Evolutionary conservation across 768 basidiomycete species (phyloP), one percentile per base, ranked within the genome.

Genomic region (Hericium rajendrae): DNA sequence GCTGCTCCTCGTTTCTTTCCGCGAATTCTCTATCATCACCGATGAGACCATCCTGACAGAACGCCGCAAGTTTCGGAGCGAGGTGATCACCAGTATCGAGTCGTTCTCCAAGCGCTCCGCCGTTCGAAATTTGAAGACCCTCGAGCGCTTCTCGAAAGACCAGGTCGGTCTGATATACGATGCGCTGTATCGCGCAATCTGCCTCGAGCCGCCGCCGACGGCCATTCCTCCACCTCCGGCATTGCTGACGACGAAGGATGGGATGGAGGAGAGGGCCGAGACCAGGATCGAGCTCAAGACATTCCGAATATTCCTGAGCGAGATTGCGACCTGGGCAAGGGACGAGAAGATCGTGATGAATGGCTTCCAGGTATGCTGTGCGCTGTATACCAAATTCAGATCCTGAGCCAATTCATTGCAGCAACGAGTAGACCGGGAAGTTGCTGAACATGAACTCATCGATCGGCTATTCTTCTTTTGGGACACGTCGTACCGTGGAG

Each of bases 381-480:
- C 57, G 16, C 40, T 51, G 24, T 16, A 43, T 4, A 53, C 39
- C 1, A 20, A n/a, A 20, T 1, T 10, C 32, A 16, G 50, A 26
- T 46, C 15, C 54, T 51, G n/a, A 53, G 43, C 56, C 59, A 15
- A 49, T 12, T 18, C 9, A 43, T 54, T 56, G 26, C 65, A 91
- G 89, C 85, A 90, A 81, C 84, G 97, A 52, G 74, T 92, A 22
- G 92, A 97, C 66, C 80, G 90, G 51, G 82, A 85, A 65, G 78
- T 95, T n/a, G 93, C 92, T 38, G 97, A 99, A 60, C 97, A 98
- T 65, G 94, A 97, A 65, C 78, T 99, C 57, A 90, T 98, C 55
- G 92, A 97, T 66, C 77, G 94, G 22, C 70, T 99, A 51, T 99
- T 97, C 74, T 93, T 79, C 73, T 92, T 91, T 66, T 99, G 95